Evolutionary conservation across 2,329 filamentous ascomycete genomes (phyloP).

Genomic region (Botrytis sinoallii): DNA sequence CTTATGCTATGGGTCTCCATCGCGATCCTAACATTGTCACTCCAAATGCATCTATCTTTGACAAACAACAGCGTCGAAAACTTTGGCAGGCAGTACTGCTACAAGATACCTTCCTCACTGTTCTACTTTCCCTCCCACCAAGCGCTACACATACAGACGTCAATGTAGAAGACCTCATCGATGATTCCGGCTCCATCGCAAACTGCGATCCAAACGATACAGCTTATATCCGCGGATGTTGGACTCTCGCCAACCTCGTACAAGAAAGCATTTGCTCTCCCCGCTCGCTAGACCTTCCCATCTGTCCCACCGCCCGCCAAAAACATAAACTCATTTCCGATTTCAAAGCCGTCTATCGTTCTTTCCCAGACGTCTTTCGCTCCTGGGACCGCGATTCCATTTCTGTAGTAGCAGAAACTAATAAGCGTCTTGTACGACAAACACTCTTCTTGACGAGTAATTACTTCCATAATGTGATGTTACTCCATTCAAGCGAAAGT

Average conservation of each 20-base stretch:
- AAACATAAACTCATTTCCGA: conserved; percentile 67
- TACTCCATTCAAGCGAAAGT: conserved; percentile 70
- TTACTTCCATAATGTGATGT: conserved; percentile 79
- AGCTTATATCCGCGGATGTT: conserved; percentile 65
- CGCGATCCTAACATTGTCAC: conserved; percentile 73
- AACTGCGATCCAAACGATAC: conserved; percentile 62
- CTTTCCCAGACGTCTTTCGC: conserved; percentile 68
- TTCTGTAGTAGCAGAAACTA: conserved; percentile 50
- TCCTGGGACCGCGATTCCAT: conserved; percentile 63
- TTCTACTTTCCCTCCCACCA: conserved; percentile 73
- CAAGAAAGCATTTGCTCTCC: conserved; percentile 75
- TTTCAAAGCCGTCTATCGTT: conserved; percentile 69
- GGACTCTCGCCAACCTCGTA: conserved; percentile 75
- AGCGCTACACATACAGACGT: conserved; percentile 79
- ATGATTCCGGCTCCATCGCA: conserved; percentile 58
- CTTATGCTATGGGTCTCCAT: conserved; percentile 78
- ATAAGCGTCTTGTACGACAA: conserved; percentile 68
- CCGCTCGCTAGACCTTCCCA: conserved; percentile 68
- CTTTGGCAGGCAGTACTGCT: conserved; percentile 79
- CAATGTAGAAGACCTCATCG: conserved; percentile 67
- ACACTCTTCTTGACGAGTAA: conserved; percentile 78
- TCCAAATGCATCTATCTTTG: conserved; percentile 63
- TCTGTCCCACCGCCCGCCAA: conserved; percentile 64
- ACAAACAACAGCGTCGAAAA: conserved; percentile 76
- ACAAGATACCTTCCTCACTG: conserved; percentile 78